Evolutionary conservation across 495 filamentous ascomycete species (phyloP), one percentile per base, ranked within the genome.

Genomic region (Penicillium taxi): DNA sequence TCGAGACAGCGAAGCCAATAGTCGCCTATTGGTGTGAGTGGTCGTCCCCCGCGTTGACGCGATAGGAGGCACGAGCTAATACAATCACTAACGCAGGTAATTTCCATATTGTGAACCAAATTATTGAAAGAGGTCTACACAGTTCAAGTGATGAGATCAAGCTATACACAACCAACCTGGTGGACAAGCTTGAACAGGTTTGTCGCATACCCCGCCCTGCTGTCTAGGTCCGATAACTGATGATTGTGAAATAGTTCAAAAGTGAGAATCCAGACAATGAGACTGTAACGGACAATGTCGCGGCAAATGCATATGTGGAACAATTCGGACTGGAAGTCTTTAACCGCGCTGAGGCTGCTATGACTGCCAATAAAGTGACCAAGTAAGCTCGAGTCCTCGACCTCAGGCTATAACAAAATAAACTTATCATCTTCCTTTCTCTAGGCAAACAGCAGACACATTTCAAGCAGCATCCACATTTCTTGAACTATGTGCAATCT

Each of bases 21-120:
- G 75, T 96, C 32, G 72, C 88, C 23, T 96, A 96, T 56, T 96
- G 89, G 84, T 94, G 90, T 95, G 71, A 61, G 82, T 73, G 17
- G 32, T 34, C 19, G 7, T 16, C 26, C 44, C 44, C 28, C 52
- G 32, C 46, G 40, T 18, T 26, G 9, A 33, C 26, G 34, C 34
- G n/a, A n/a, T n/a, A 20, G 27, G 18, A 20, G 19, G 19, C 26
- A 34, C n/a, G 24, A 41, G 38, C 24, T 45, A 44, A 42, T 26
- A 18, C 17, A 29, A 17, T 19, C 41, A 32, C 39, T 35, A 37
- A 47, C 39, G 14, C 42, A 95, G 89, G 89, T 57, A 82, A 91
- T 47, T 96, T 89, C 56, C 89, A 82, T 75, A 85, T 90, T 22
- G 83, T 93, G 41, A 86, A 96, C 47, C 85, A 94, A 49, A 89